Evolutionary conservation across 176 grass and related monocot genomes (phyloP), one percentile per base, ranked within the genome.

Genomic region (Saccharum spontaneum): DNA sequence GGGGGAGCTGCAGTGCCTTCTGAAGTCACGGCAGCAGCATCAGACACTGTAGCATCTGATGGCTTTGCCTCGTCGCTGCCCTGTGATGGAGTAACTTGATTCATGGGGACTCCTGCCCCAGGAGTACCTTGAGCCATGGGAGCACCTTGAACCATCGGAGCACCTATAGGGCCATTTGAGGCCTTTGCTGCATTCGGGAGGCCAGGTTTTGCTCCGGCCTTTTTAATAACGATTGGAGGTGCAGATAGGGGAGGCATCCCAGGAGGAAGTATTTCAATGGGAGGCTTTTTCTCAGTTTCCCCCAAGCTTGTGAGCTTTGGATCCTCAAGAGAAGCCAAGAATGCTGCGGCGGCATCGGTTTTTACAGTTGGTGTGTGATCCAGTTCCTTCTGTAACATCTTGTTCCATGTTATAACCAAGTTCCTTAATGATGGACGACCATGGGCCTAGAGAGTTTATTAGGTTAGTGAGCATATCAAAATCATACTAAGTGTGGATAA

Each of bases 241-340:
- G 97, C 94, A 30, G 93, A 92, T 54, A 99, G 84, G 77, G 97
- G 94, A 33, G 97, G 79, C 97, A 99, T 99, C 23, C 97, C 97
- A 82, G 94, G 97, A 79, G 94, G 97, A 62, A 99, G 93, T 73
- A 99, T 99, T 87, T 94, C 97, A 16, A 99, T 96, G n/a, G 94
- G 97, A 85, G 94, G 67, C 50, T 92, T 99, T 86, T 96, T 99
- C 60, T 69, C 94, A 1, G 88, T 83, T 83, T 99, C 94, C 31
- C 89, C 91, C 78, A 99, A 79, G 57, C 89, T 92, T 31, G 91
- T 96, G 22, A 99, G 84, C 74, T 99, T 96, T 61, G 93, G 91
- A 86, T 99, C 97, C 86, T 99, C 97, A 3, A 99, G 91, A 79
- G 97, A 96, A 30, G 93, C 91, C 84, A 99, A 89, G 81, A 99